These are phyloP conservation scores for Talaromyces sp. DNA, from an alignment of 2,329 filamentous ascomycete species.

Conservation along the genomic window DNA sequence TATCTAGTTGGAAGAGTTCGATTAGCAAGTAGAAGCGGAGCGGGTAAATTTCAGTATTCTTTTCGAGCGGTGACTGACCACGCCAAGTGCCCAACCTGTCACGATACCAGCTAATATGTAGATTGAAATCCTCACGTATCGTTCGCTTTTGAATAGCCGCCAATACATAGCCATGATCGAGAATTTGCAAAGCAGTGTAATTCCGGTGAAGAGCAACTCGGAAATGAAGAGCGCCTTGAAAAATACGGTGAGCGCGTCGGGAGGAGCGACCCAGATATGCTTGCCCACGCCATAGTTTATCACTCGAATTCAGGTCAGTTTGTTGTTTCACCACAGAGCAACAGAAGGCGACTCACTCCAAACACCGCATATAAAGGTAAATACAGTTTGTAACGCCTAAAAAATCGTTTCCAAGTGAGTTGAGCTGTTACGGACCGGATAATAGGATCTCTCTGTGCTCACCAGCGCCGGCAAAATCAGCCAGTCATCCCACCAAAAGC, in stretches of 20 bases:
- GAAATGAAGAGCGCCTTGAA: too few relatives aligned
- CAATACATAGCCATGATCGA: too few relatives aligned
- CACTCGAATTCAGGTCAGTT: background rate
- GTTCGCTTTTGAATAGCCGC: too few relatives aligned
- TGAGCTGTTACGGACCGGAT: background rate
- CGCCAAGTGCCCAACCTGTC: too few relatives aligned
- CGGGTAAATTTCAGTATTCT: too few relatives aligned
- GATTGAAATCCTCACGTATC: background rate
- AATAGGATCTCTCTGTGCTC: background rate
- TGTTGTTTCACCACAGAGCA: background rate
- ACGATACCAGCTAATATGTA: background rate
- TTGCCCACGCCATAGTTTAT: background rate
- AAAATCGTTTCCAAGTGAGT: too few relatives aligned
- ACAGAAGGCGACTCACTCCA: background rate
- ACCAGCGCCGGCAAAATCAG: background rate
- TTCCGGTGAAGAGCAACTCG: too few relatives aligned
- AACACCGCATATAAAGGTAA: background rate
- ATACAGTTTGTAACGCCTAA: background rate
- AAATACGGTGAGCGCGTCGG: background rate
- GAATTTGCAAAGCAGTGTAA: too few relatives aligned
- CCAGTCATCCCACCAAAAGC: background rate
- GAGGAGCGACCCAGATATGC: background rate
- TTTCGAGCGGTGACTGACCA: too few relatives aligned
- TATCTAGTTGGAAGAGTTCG: too few relatives aligned
- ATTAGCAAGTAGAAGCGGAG: too few relatives aligned